Percentiles rank a stretch among this genome's conserved stretches.
Conservation (phyloP, 192 early-diverging fungal species). For the Lobosporangium transversale region DNA sequence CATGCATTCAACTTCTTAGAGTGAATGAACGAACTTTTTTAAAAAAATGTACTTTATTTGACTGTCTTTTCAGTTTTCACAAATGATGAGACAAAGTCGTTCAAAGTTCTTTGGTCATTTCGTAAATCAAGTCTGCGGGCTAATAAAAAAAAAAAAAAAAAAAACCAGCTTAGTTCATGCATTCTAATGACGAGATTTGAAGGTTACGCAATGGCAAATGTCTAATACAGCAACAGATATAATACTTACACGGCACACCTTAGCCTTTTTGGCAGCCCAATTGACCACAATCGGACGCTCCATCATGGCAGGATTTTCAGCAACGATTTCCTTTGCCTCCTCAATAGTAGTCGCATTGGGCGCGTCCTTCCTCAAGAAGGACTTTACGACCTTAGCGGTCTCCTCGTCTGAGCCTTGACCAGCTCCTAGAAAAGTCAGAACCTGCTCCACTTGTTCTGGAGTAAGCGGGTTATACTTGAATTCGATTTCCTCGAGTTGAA, state of each 20-base stretch:
- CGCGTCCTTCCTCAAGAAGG: constrained; percentile 46
- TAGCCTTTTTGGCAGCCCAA: constrained; percentile 36
- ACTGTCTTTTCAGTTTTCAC: no score
- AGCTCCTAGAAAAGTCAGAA: constrained; percentile 28
- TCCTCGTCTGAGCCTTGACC: neutral
- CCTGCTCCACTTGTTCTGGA: constrained; percentile 18
- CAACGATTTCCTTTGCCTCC: constrained; percentile 28
- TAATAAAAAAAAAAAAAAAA: constrained; percentile 4
- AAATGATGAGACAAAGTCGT: no score
- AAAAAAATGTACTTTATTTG: no score
- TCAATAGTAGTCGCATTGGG: constrained; percentile 19
- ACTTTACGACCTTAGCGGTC: constrained; percentile 15
- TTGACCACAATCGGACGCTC: constrained; percentile 43
- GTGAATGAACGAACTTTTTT: no score
- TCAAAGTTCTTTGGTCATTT: constrained; percentile 26
- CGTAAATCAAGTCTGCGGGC: constrained; percentile 24
- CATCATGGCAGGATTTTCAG: constrained; percentile 23
- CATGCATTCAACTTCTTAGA: no score
- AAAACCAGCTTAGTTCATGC: neutral
- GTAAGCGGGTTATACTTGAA: constrained; percentile 29
- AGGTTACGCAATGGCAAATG: no score
- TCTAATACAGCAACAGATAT: no score
- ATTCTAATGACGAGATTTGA: neutral
- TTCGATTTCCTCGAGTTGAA: constrained; percentile 36
- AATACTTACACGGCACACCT: constrained; percentile 42